Base-by-base conservation (phyloP, 495 filamentous ascomycete species). In the Penicillium steckii region DNA sequence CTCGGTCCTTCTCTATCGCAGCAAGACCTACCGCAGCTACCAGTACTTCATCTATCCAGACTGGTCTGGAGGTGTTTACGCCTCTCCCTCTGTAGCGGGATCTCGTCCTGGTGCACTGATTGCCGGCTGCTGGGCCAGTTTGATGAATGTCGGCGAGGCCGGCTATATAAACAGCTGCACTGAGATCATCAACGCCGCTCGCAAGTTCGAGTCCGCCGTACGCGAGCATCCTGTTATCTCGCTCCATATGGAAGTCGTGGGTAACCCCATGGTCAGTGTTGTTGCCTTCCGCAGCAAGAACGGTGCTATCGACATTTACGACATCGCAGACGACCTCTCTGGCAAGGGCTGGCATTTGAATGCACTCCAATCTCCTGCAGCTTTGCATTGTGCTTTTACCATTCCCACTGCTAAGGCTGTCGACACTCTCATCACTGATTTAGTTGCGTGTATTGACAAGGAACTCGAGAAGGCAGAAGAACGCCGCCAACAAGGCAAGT, bases 331-430 rank as follows among this genome's bases (percentile, higher is more conserved):
- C 73, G 86, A 79, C 49, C 86, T 99, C 84, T 81, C 78, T 41
- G 76, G 75, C 2, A 83, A 84, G 57, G 94, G 94, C 19, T 99
- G 94, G 94, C 94, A 97, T 70, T 79, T 99, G 42, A 99, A 96
- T 62, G 90, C 93, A 6, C 77, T 97, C 46, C 94, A 99, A 65
- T 83, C 83, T 44, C 94, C 94, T 7, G 82, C 95, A 0, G 95
- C 90, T n/a, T 89, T 99, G 18, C 94, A 99, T 69, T 87, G 96
- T 22, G 94, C 94, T n/a, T 89, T 97, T 43, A 97, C 95, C 1
- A 59, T 91, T 59, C 94, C 93, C 10, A 87, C 95, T n/a, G 84
- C 86, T 8, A 85, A 84, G 30, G 91, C 87, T 56, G 73, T 80
- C 12, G 90, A 97, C 53, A 78, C 79, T 64, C 79, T 99, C 21